Evolutionary conservation across 176 grass and related monocot genomes (phyloP), one percentile per base, ranked within the genome.

Genomic region (Triticum monococcum): DNA sequence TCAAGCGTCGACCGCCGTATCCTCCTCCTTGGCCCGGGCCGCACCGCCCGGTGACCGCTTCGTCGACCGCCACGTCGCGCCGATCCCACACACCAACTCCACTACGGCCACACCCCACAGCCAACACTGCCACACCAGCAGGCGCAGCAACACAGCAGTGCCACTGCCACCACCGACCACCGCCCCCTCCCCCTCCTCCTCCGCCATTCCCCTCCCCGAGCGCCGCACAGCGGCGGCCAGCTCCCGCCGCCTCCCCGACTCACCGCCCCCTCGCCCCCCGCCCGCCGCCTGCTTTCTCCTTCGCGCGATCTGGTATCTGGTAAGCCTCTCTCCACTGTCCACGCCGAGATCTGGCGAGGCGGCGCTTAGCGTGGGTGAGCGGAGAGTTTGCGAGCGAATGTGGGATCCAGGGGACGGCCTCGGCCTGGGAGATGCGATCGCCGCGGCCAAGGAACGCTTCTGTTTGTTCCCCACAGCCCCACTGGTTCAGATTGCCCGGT

Each of bases 301-400:
- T 82, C 8, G 12, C 56, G 86, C 64, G 79, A 68, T 66, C 79
- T 59, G 56, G 56, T 59, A 18, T 0, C 16, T 56, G 57, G 86
- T 81, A 64, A 87, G 79, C 40, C 50, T 30, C 57, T 28, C 57
- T 7, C 63, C 0, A 30, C 38, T 65, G 4, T 24, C 17, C 14
- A 74, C 31, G 41, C 25, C 60, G 86, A 60, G 70, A 87, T 82
- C 69, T 87, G 66, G 81, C 9, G 31, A 38, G 66, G 8, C 68
- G 31, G 14, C 17, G 48, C 46, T 69, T 36, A 45, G 12, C 23
- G 28, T 32, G 18, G 65, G 31, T 22, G 38, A 5, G 62, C 38
- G 40, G 79, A 32, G 26, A 3, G 38, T 67, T 67, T 50, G 43
- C 24, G 62, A 13, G 5, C 22, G 2, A 5, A 32, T 68, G 26